A percentile compares a stretch with the other conserved stretches of the same genome.
Evolutionary conservation across 202 grass and related monocot genomes (phyloP).

Genomic region (Panicum virgatum): DNA sequence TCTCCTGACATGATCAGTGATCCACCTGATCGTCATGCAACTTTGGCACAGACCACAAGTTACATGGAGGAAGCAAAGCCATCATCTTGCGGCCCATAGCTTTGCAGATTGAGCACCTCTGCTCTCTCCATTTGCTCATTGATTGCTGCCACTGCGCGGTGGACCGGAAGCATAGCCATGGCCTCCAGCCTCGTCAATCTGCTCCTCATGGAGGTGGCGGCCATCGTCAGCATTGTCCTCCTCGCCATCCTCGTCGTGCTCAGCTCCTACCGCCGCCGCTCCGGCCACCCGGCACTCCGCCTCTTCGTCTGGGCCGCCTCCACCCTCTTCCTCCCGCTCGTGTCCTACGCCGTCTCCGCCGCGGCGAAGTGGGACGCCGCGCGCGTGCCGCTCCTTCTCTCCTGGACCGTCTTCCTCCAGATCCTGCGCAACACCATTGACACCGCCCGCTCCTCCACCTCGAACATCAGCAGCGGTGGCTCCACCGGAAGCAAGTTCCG

Average conservation of each 20-base stretch:
- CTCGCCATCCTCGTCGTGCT: constrained; percentile 44
- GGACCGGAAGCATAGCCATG: constrained; percentile 10
- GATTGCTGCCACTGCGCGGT: background rate
- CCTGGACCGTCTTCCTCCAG: constrained; percentile 63
- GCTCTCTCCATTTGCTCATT: background rate
- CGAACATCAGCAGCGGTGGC: constrained; percentile 21
- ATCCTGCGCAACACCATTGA: constrained; percentile 60
- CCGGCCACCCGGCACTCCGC: constrained; percentile 47
- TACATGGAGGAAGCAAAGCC: background rate
- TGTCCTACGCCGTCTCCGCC: constrained; percentile 55
- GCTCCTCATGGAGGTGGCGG: constrained; percentile 53
- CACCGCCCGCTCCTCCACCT: constrained; percentile 37
- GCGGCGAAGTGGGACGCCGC: constrained; percentile 44
- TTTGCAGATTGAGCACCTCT: background rate
- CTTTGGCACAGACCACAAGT: background rate
- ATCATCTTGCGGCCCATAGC: background rate
- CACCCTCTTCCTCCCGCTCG: constrained; percentile 53
- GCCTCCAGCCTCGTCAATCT: constrained; percentile 40
- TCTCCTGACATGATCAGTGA: background rate
- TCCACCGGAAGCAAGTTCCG: constrained; percentile 46
- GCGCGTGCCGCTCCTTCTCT: constrained; percentile 51
- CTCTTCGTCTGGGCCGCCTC: constrained; percentile 52
- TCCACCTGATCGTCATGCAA: constrained; percentile 13
- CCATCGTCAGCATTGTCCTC: constrained; percentile 49
- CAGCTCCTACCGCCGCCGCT: constrained; percentile 45